Evolutionary conservation across 352 stramenopile genomes (phyloP).

Genomic region (Globisporangium radiosum): DNA sequence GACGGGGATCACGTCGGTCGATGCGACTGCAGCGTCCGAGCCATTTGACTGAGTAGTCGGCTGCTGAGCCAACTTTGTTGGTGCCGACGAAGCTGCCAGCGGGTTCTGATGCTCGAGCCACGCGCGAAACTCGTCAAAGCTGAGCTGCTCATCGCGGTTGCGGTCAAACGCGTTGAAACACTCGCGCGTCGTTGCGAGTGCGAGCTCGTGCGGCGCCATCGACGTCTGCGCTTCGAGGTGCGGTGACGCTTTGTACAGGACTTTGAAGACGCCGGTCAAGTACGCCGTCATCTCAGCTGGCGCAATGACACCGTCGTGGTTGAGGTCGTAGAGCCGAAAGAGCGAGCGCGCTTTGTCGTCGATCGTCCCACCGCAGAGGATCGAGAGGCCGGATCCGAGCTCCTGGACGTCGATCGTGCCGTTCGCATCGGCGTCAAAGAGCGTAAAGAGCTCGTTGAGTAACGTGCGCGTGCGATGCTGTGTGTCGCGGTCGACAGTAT

Average conservation of each 20-base stretch:
- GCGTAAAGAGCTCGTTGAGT: conserved; percentile 64
- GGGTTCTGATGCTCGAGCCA: conserved; percentile 68
- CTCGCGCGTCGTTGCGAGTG: conserved; percentile 58
- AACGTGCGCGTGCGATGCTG: conserved; percentile 42
- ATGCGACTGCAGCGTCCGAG: background rate
- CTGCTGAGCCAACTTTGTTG: background rate
- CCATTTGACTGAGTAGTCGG: background rate
- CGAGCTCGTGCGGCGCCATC: conserved; percentile 58
- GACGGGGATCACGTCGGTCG: conserved; percentile 36
- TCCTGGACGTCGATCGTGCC: conserved; percentile 82
- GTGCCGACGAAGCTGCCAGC: background rate
- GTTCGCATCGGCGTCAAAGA: conserved; percentile 81
- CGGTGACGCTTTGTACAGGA: conserved; percentile 81
- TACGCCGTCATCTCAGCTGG: conserved; percentile 79
- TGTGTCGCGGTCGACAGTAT: conserved; percentile 22
- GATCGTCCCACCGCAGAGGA: conserved; percentile 74
- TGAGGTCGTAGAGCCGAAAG: conserved; percentile 81
- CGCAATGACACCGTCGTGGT: conserved; percentile 78
- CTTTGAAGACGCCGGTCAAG: conserved; percentile 78
- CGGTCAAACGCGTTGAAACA: conserved; percentile 75
- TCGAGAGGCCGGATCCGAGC: conserved; percentile 78
- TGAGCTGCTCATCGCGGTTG: conserved; percentile 71
- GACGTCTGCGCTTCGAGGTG: conserved; percentile 44
- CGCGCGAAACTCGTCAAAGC: conserved; percentile 72
- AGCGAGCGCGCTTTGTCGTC: conserved; percentile 69